phyloP scores from a whole-genome alignment of 1,284 basidiomycete species.

The Schizophyllum commune region DNA sequence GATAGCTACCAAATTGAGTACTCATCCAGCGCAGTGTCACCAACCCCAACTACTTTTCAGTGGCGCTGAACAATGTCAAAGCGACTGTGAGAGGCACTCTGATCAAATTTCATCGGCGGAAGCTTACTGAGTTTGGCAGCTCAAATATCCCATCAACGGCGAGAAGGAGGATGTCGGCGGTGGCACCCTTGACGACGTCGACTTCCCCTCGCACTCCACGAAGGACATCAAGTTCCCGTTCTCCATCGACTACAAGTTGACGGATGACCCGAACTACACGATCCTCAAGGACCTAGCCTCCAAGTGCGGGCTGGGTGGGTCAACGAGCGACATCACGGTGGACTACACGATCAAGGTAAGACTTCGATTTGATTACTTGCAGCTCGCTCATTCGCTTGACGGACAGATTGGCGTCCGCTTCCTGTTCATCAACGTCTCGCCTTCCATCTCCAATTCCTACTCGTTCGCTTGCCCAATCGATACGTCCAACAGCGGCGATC shows the following conservation, averaged over 20 bases:
- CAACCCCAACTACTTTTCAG: constrained; percentile 84
- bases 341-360: constrained; percentile 63
- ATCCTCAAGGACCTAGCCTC: constrained; percentile 60
- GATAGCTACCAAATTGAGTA: background rate
- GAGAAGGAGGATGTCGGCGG: constrained; percentile 50
- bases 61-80: constrained; percentile 62
- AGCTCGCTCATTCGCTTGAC: background rate
- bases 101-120: constrained; percentile 1
- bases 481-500: constrained; percentile 14
- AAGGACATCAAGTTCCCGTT: constrained; percentile 84
- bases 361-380: constrained; percentile 5
- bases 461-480: constrained; percentile 63
- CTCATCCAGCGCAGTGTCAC: constrained; percentile 44
- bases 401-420: constrained; percentile 54
- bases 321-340: constrained; percentile 50
- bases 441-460: constrained; percentile 58
- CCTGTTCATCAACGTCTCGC: constrained; percentile 60
- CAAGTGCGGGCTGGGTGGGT: constrained; percentile 59
- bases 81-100: constrained; percentile 39
- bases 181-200: constrained; percentile 53
- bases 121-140: constrained; percentile 26
- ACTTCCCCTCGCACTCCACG: constrained; percentile 55
- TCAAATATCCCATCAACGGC: constrained; percentile 69
- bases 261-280: constrained; percentile 46
- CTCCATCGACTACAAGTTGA: constrained; percentile 59